A percentile compares a stretch with the other conserved stretches of the same genome.
Conservation (phyloP, 768 basidiomycete genomes). For the Collybia nuda region DNA sequence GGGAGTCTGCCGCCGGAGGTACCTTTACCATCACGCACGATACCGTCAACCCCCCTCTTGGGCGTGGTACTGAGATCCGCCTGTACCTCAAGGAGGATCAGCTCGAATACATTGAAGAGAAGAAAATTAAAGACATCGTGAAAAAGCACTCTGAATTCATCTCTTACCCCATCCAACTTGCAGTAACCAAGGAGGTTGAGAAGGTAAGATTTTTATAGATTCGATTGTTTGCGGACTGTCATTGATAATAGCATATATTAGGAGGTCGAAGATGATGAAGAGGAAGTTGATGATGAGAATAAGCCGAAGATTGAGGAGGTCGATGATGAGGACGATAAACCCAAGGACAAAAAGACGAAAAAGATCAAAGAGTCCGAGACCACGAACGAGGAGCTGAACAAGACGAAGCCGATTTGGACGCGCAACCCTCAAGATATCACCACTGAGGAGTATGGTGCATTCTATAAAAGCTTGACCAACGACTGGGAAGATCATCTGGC, state of each 20-base stretch:
- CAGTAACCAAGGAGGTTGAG: constrained; percentile 98
- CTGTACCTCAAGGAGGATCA: constrained; percentile 98
- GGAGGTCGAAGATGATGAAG: constrained; percentile 88
- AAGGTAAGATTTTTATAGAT: constrained; percentile 60
- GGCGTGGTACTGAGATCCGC: constrained; percentile 91
- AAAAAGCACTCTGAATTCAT: constrained; percentile 99
- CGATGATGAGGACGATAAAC: constrained; percentile 80
- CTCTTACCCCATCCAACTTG: constrained; percentile 98
- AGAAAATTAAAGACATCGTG: constrained; percentile 98
- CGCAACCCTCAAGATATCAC: constrained; percentile 96
- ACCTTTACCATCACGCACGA: constrained; percentile 99
- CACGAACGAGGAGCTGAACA: constrained; percentile 98
- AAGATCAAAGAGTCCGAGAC: constrained; percentile 87
- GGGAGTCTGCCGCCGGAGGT: constrained; percentile 99
- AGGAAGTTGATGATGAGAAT: constrained; percentile 72
- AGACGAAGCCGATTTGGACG: constrained; percentile 99
- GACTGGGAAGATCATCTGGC: constrained; percentile 99
- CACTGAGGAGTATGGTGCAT: constrained; percentile 87
- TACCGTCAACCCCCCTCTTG: constrained; percentile 84
- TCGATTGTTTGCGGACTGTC: not conserved
- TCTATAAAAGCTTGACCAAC: constrained; percentile 99
- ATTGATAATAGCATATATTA: constrained; percentile 28
- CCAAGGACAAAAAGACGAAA: constrained; percentile 92
- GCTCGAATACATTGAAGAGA: constrained; percentile 98
- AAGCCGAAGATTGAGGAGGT: constrained; percentile 82